Base-by-base conservation (phyloP, 305 asterid species). In the Fraxinus xanthoxyloides region DNA sequence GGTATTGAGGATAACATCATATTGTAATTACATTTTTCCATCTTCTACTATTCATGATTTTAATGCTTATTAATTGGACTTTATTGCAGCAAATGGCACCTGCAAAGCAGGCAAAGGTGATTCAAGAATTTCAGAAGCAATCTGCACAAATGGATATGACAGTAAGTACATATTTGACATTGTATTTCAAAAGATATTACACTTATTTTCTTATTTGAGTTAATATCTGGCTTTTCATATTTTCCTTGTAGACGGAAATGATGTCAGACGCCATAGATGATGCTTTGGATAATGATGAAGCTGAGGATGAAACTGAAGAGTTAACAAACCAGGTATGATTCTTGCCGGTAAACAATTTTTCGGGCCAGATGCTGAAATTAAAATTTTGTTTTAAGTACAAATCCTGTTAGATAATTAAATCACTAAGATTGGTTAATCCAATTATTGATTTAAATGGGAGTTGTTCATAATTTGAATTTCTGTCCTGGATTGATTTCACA, bases 61-160 rank as follows among this genome's bases (percentile, higher is more conserved):
- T 80, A 38, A 63, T 65, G 30, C n/a, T 59, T 12, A 15, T 35
- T n/a, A 15, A n/a, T 76, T 30, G 51, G n/a, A 74, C 40, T 21
- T 48, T 5, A 5, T 85, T 87, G 89, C 92, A 96, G 99, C 97
- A 96, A 93, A 94, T 94, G 99, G 97, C 78, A 59, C 99, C 98
- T 32, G 89, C 88, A 72, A 94, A 94, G 90, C 99, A 96, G 86
- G 91, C 89, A 6, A 92, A 96, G 88, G 94, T 96, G 77, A 92
- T 96, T 51, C 92, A 84, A 83, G 97, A 96, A 48, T 96, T 96
- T 89, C 99, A 96, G 85, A 94, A 84, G 89, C 95, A 96, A 83
- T 94, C 99, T 63, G 92, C 94, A 3, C 99, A 94, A 84, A 81
- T 96, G 97, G 98, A 96, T 86, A 94, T 94, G 98, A 94, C 98